Percentiles rank a stretch among this genome's conserved stretches.
phyloP scores from a whole-genome alignment of 2,329 filamentous ascomycete genomes.

The Phoma sp. region DNA sequence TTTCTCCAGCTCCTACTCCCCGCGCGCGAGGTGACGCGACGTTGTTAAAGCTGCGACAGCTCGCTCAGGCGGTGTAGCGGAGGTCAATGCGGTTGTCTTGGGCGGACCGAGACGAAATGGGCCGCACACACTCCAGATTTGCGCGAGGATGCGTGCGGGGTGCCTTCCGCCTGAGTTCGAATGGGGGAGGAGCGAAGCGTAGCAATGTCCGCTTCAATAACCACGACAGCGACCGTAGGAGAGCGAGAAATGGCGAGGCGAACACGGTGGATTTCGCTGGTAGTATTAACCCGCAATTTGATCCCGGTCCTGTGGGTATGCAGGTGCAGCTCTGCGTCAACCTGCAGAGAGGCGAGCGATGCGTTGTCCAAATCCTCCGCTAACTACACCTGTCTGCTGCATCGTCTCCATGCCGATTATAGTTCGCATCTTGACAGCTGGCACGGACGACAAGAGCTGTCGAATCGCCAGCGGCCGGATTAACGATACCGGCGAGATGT shows the following conservation, averaged over 20 bases:
- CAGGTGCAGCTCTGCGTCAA: conserved; percentile 51
- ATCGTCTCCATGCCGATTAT: conserved; percentile 36
- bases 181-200: conserved; percentile 4
- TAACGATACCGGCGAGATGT: conserved; percentile 28
- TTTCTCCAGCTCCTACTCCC: conserved; percentile 37
- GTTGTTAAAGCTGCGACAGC: conserved; percentile 35
- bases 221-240: conserved; percentile 23
- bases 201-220: conserved; percentile 11
- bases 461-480: conserved; percentile 29
- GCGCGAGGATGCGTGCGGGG: conserved; percentile 24
- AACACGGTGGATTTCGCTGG: conserved; percentile 32
- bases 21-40: conserved; percentile 41
- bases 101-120: conserved; percentile 37
- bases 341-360: conserved; percentile 48
- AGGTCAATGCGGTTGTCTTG: conserved; percentile 49
- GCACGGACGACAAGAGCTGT: conserved; percentile 37
- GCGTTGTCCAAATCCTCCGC: conserved; percentile 43
- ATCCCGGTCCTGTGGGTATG: conserved; percentile 44
- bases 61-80: conserved; percentile 48
- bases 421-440: conserved; percentile 48
- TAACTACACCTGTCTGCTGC: conserved; percentile 43
- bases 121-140: conserved; percentile 31
- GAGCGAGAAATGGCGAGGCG: conserved; percentile 37
- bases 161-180: conserved; percentile 19
- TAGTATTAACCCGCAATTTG: conserved; percentile 45